Base-by-base conservation (phyloP, 176 grass and related monocot species). In the Secale cereale region DNA sequence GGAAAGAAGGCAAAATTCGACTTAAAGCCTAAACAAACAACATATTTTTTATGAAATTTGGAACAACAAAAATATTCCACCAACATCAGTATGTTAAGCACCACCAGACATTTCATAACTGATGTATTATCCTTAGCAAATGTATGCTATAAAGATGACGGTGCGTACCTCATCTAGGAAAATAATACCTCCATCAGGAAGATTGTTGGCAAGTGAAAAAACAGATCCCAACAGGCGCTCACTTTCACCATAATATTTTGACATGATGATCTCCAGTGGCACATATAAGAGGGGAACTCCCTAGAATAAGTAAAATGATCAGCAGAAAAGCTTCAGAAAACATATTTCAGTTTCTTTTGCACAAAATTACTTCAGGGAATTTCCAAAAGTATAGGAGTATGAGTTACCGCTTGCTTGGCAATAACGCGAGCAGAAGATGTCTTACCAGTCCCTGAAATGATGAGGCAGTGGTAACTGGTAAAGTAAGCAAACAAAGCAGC, bases 191-290 rank as follows among this genome's bases (percentile, higher is more conserved):
- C 96, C 96, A 88, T 88, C 87, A 81, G 91, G 93, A 86, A 98
- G 93, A 43, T 98, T 90, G 59, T 98, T 98, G 69, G 96, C 96
- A 89, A 95, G 96, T 79, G 93, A 92, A 86, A 98, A 98, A 41
- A 98, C 91, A 84, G 90, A 93, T 71, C 93, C 93, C 62, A 98
- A 79, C 35, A 95, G 78, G 45, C 89, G 93, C 75, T 98, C 97
- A 32, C 97, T 98, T 89, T 98, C 89, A 85, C 93, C 96, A 92
- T 95, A 98, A 82, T 94, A 98, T 87, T 98, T 98, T 15, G 97
- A 98, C 93, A 98, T 95, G 65, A 98, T 88, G 71, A 98, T 74
- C 73, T 98, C 97, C 63, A 98, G 77, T 67, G 97, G 93, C 63
- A 98, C 97, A 88, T 98, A 98, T 65, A 98, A 88, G 52, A 98